Base-by-base conservation (phyloP, 176 grass and related monocot genomes). In the Canna indica region DNA sequence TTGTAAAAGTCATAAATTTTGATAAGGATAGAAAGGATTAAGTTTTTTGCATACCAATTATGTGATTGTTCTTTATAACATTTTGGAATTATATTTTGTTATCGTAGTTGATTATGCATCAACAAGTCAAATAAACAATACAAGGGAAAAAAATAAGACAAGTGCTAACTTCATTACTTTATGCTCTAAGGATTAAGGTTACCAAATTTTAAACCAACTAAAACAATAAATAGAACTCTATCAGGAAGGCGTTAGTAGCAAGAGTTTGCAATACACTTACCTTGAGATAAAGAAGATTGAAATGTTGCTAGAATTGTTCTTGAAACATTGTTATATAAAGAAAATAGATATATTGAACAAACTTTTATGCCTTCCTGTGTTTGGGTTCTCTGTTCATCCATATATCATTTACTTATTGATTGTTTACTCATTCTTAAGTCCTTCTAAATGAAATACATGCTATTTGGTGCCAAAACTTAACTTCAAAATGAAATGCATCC, bases 1-100 rank as follows among this genome's bases (percentile, higher is more conserved):
- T 97, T 61, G 86, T 91, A 39, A 97, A 97, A 86, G 94, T 97
- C 41, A 90, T 83, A 67, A 86, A 90, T 81, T 90, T 97, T 27
- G 94, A 97, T 57, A 97, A 91, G 78, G 94, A 97, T 73, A 74
- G 86, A 29, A 97, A 85, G 87, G 86, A 97, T 88, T 97, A 93
- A 69, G 94, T 54, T 50, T 6, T 58, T 59, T 59, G 68, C 44
- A 70, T 32, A 33, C 30, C 15, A 62, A 66, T n/a, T 66, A 16
- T n/a, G 7, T 16, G 39, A 66, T 24, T 24, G 29, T 24, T 24
- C 20, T 38, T 66, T 38, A 18, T 66, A 12, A 9, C 13, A 38
- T 38, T 62, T 66, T 10, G 6, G n/a, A n/a, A n/a, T n/a, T n/a
- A n/a, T n/a, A n/a, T n/a, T n/a, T n/a, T n/a, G n/a, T n/a, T n/a